Base-by-base conservation (phyloP, 441 rosid species). In the Sinapis alba region DNA sequence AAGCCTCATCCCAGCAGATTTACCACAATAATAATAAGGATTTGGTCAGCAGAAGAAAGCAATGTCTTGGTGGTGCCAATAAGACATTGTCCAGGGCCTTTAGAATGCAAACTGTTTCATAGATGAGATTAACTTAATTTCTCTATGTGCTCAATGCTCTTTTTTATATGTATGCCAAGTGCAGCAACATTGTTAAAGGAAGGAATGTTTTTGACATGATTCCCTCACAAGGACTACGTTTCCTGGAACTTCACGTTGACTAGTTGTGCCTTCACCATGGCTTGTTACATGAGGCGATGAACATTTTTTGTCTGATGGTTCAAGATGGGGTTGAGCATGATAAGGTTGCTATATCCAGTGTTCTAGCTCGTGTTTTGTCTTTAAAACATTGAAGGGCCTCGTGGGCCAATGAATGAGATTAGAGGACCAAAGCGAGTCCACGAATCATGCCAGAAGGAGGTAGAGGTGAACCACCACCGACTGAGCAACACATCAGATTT, bases 161-260 rank as follows among this genome's bases (percentile, higher is more conserved):
- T 71, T 90, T 90, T 4, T 90, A 88, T 80, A 89, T 90, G 97
- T 94, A 94, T 66, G 89, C 97, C 4, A 94, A 91, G 76, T 90
- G 98, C 27, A 95, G 96, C 20, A 92, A 94, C 77, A 90, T 91
- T 82, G 90, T 87, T 36, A 84, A 81, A 6, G 95, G 91, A 59
- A 79, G 87, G 67, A 88, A 72, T 78, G 83, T 91, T 57, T 90
- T 89, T 7, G 93, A 90, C 41, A 83, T 74, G 78, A 91, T 88
- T 58, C 78, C 78, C 47, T 60, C 26, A n/a, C 3, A 88, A 82
- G 79, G 96, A 87, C 56, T 78, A 76, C 20, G 78, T 94, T 50
- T 86, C 97, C 0, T 94, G 94, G 97, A 91, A 91, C 81, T 81
- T 94, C 30, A 88, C 91, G 88, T 77, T 90, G 70, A 82, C 87